These are phyloP conservation scores for Deinandra increscens DNA, from an alignment of 129 eudicot genomes.

Conservation along the genomic window DNA sequence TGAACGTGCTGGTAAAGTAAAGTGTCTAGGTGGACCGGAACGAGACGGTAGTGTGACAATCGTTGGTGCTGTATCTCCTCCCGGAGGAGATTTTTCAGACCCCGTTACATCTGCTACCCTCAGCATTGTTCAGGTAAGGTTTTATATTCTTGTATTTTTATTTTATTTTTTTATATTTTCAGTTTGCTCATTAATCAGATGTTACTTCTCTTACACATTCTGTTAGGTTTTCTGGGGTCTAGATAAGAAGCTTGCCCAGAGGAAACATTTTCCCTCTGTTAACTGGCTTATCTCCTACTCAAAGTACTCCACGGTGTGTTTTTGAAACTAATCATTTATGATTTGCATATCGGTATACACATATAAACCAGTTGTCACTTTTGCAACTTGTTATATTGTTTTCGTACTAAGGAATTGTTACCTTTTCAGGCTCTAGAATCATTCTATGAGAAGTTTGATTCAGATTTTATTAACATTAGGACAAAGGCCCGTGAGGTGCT, in stretches of 20 bases:
- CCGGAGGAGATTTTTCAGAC: slow-evolving; percentile 97
- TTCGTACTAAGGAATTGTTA: slow-evolving; percentile 8
- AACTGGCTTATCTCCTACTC: slow-evolving; percentile 99
- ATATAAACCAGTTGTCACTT: slow-evolving; percentile 47
- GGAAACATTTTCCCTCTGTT: slow-evolving; percentile 98
- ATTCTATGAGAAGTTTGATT: slow-evolving; percentile 92
- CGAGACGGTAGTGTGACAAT: slow-evolving; percentile 88
- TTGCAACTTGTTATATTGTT: neutral
- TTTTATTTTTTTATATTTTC: neutral
- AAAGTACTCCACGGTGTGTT: slow-evolving; percentile 83
- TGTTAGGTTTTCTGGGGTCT: slow-evolving; percentile 98
- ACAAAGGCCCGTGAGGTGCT: slow-evolving; percentile 99
- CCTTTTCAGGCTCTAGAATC: slow-evolving; percentile 85
- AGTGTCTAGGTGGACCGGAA: slow-evolving; percentile 96
- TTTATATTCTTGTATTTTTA: too few species aligned
- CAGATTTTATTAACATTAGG: slow-evolving; percentile 91
- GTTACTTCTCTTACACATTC: slow-evolving; percentile 3
- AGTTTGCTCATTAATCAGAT: neutral
- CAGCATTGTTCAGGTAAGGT: slow-evolving; percentile 82
- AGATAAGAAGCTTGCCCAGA: slow-evolving; percentile 97
- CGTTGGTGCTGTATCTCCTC: slow-evolving; percentile 98
- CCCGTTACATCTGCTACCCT: slow-evolving; percentile 97
- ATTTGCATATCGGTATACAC: slow-evolving; percentile 23
- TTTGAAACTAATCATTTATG: neutral
- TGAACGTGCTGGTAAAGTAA: slow-evolving; percentile 94